A percentile compares a stretch with the other conserved stretches of the same genome.
Conservation (phyloP, 257 asterid genomes). For the Solanum ahanhuiri region DNA sequence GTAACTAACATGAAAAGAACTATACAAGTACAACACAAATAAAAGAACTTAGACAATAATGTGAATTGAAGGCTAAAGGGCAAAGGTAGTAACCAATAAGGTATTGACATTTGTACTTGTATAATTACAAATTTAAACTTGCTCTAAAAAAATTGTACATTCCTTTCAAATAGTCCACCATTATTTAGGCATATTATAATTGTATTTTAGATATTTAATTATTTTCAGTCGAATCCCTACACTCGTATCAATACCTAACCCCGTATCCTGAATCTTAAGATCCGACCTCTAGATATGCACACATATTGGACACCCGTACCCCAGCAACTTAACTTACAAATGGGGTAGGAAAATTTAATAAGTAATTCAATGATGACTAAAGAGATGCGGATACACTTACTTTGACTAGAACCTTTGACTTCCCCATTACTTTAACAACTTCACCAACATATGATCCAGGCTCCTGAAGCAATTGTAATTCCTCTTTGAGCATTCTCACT, state of each 20-base stretch:
- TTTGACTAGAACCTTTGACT: slow-evolving; percentile 90
- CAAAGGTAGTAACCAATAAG: too few relatives aligned
- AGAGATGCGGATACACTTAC: slow-evolving; percentile 21
- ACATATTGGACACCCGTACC: neutral
- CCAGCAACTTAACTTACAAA: neutral
- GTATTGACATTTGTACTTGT: neutral
- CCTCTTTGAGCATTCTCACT: slow-evolving; percentile 89
- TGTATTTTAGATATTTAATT: neutral
- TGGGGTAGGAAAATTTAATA: neutral
- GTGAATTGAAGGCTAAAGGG: too few relatives aligned
- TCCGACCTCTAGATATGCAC: neutral
- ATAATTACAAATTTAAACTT: neutral
- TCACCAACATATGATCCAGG: slow-evolving; percentile 98
- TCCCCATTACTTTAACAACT: slow-evolving; percentile 97
- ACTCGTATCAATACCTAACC: neutral
- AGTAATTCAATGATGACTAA: neutral
- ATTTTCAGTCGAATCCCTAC: neutral
- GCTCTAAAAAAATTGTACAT: neutral
- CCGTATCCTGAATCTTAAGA: neutral
- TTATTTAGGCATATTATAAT: neutral
- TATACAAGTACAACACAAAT: too few relatives aligned
- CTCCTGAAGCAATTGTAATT: slow-evolving; percentile 90
- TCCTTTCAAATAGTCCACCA: neutral
- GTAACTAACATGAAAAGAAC: too few relatives aligned
- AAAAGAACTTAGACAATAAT: too few relatives aligned